A percentile compares a stretch with the other conserved stretches of the same genome.
Conservation (phyloP, 2,329 filamentous ascomycete genomes). For the Fusarium sulawesiense region DNA sequence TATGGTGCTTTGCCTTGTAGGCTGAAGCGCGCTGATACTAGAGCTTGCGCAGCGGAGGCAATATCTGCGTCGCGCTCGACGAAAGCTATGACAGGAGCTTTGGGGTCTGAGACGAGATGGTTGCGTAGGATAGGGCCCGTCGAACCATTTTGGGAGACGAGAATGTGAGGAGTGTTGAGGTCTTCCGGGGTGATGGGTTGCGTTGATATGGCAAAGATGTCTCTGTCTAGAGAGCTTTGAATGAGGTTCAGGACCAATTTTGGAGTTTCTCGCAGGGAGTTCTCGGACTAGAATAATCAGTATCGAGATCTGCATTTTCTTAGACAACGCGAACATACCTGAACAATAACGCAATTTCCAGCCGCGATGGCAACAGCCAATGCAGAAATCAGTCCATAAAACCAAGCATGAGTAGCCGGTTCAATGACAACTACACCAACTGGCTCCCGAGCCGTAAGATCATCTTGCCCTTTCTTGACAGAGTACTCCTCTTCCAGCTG, state of each 20-base stretch:
- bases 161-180: slow-evolving; percentile 11
- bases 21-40: slow-evolving; percentile 30
- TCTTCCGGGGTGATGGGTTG: slow-evolving; percentile 4
- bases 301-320: rapidly evolving
- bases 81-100: slow-evolving; percentile 24
- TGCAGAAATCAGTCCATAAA: slow-evolving; percentile 33
- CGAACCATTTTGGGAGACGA: slow-evolving; percentile 17
- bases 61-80: slow-evolving; percentile 40
- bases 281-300: not conserved
- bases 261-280: slow-evolving; percentile 18
- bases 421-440: slow-evolving; percentile 35
- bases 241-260: slow-evolving; percentile 7
- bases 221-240: slow-evolving; percentile 16
- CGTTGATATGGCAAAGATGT: slow-evolving; percentile 12
- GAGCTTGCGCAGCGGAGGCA: slow-evolving; percentile 26
- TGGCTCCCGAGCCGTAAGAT: slow-evolving; percentile 15
- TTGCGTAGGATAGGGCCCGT: not conserved
- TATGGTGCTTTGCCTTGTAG: slow-evolving; percentile 34
- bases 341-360: slow-evolving; percentile 35
- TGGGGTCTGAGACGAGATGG: slow-evolving; percentile 12
- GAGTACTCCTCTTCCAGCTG: slow-evolving; percentile 31
- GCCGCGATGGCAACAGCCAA: slow-evolving; percentile 26
- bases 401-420: slow-evolving; percentile 34
- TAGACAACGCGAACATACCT: not conserved
- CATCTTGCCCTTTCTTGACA: slow-evolving; percentile 25